Conservation (phyloP, 768 basidiomycete genomes). For the Boletus coccyginus region DNA sequence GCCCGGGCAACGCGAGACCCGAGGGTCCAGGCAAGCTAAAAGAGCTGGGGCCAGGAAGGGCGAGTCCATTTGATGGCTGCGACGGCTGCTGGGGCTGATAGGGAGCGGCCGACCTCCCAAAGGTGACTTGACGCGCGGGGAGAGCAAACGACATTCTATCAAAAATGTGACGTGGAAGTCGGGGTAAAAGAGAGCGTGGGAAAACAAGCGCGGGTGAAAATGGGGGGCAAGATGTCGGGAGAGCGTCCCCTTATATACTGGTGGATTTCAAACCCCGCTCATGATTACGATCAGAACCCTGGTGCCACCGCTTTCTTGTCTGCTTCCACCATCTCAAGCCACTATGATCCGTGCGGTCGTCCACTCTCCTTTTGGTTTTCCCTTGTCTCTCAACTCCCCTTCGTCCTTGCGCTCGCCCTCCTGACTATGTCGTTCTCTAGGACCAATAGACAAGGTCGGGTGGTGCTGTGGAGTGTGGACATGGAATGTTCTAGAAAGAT, state of each 20-base stretch:
- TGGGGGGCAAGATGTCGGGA: slow-evolving; percentile 11
- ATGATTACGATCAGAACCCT: slow-evolving; percentile 19
- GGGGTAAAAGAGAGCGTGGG: slow-evolving; percentile 24
- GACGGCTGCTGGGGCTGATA: slow-evolving; percentile 42
- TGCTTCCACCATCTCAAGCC: slow-evolving; percentile 24
- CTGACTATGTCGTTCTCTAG: neutral
- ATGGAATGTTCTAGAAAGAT: slow-evolving; percentile 28
- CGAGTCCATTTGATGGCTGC: slow-evolving; percentile 51
- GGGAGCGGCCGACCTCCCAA: slow-evolving; percentile 59
- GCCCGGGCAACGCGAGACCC: slow-evolving; percentile 49
- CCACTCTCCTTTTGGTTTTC: neutral
- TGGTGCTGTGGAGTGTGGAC: slow-evolving; percentile 2
- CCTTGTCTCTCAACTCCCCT: neutral
- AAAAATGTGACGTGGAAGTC: slow-evolving; percentile 20
- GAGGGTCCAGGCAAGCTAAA: slow-evolving; percentile 43
- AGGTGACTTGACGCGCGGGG: slow-evolving; percentile 76
- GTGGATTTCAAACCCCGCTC: slow-evolving; percentile 29
- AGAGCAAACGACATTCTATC: slow-evolving; percentile 56
- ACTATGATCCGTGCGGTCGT: slow-evolving; percentile 11
- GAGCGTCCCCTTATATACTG: slow-evolving; percentile 27
- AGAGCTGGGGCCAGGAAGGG: slow-evolving; percentile 48
- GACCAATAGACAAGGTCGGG: neutral
- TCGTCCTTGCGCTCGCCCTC: neutral
- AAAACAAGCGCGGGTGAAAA: slow-evolving; percentile 29
- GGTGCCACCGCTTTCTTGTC: slow-evolving; percentile 14